Conservation (phyloP, 306 rosid genomes). For the Mucuna pruriens region DNA sequence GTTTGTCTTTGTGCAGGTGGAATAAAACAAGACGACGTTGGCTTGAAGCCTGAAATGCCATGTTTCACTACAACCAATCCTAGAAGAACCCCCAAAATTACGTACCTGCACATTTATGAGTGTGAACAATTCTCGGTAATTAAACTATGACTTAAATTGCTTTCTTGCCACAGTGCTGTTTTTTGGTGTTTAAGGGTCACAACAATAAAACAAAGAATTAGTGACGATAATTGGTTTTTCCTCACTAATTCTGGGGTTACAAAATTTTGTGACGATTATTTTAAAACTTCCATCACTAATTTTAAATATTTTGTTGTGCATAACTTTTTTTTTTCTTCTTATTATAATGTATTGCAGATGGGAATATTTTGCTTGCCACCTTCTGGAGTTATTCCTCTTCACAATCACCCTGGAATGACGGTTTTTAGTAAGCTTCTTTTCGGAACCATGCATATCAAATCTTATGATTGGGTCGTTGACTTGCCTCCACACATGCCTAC, state of each 20-base stretch:
- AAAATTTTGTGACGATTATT: too few species aligned
- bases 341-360: slow-evolving; percentile 53
- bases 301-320: too few species aligned
- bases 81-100: slow-evolving; percentile 56
- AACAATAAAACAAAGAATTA: too few species aligned
- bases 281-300: too few species aligned
- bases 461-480: slow-evolving; percentile 84
- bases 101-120: slow-evolving; percentile 75
- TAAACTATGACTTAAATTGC: slow-evolving; percentile 3
- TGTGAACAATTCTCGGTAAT: slow-evolving; percentile 78
- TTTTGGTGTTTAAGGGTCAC: too few species aligned
- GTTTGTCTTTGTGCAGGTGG: slow-evolving; percentile 55
- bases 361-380: slow-evolving; percentile 97
- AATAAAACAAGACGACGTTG: slow-evolving; percentile 67
- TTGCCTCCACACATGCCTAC: slow-evolving; percentile 39
- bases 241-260: too few species aligned
- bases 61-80: slow-evolving; percentile 48
- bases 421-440: slow-evolving; percentile 89
- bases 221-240: too few species aligned
- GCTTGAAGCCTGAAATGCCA: slow-evolving; percentile 61
- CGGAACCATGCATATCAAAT: slow-evolving; percentile 92
- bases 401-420: slow-evolving; percentile 97
- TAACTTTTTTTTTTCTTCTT: background rate
- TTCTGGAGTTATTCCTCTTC: slow-evolving; percentile 87
- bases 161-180: too few species aligned